Evolutionary conservation across 139 green algal genomes (phyloP), one percentile per base, ranked within the genome.

Genomic region (Tetraselmis striata): DNA sequence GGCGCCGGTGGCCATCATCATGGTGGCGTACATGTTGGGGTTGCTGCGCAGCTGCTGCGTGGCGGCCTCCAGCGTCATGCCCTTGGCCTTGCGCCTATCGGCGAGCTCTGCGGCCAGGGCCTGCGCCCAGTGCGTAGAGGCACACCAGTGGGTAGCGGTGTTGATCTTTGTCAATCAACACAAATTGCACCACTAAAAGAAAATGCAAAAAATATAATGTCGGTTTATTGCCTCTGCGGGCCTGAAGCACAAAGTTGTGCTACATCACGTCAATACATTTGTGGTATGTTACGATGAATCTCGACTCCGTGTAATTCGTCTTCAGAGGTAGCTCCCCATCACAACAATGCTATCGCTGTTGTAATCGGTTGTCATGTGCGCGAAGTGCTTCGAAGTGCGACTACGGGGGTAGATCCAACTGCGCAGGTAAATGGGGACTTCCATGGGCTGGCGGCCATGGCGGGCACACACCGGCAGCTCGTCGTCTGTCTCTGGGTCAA

Each of bases 1-100:
- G 76, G 96, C 92, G 0, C 95, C 95, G 18, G 79, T 74, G 0
- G 75, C 78, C 28, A 98, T 89, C 92, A 96, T 97, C 86, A 97
- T 92, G 0, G 91, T 95, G 82, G 88, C 94, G 84, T 88, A 67
- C 45, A 67, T 67, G 45, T 67, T 67, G 5, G 45, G 45, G 45
- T 67, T 67, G 45, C 45, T 67, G 11, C 45, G 45, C 79, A 98
- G 80, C 29, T 85, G 81, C 59, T 98, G 90, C 0, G 83, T n/a
- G 0, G 94, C 94, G 25, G 59, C 45, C n/a, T 95, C 92, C 26
- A 77, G 67, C 1, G 84, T 95, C 81, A 98, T 84, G 79, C 89
- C 90, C 91, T 98, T 97, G 29, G 87, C 85, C 77, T 88, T 88
- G 32, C 93, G 89, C 31, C 84, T 82, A 75, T 93, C 88, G 30